Conservation (phyloP, 2,329 filamentous ascomycete species). For the Pestalotiopsis sp. region DNA sequence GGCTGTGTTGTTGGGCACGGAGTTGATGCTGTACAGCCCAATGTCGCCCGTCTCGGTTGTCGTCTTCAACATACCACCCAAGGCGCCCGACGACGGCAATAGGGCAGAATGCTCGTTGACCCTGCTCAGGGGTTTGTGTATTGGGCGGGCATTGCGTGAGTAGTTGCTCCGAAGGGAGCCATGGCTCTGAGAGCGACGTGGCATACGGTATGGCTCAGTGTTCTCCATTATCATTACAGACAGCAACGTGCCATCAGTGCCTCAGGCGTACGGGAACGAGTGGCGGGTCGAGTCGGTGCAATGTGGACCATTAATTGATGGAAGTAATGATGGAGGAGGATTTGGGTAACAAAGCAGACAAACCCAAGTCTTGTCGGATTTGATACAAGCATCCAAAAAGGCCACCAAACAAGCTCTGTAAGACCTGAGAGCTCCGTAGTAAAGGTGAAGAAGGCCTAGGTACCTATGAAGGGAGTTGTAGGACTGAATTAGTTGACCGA, state of each 20-base stretch:
- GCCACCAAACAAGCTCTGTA: constrained; percentile 1
- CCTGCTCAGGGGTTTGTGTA: constrained; percentile 43
- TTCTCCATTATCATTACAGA: constrained; percentile 8
- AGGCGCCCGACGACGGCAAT: constrained; percentile 51
- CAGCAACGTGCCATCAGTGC: neutral
- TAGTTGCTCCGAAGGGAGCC: constrained; percentile 27
- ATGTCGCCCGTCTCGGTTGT: constrained; percentile 69
- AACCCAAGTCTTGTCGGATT: constrained; percentile 8
- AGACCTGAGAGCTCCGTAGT: neutral
- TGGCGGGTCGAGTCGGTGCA: neutral
- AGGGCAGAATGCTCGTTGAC: constrained; percentile 45
- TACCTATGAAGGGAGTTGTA: neutral
- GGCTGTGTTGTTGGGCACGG: constrained; percentile 32
- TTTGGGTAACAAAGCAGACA: constrained; percentile 6
- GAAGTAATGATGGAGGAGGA: neutral
- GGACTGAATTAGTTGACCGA: neutral
- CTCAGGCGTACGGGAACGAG: neutral
- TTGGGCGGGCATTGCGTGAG: constrained; percentile 24
- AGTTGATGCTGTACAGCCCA: constrained; percentile 59
- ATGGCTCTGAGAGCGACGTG: constrained; percentile 33
- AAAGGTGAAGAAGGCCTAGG: neutral
- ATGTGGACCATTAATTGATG: constrained; percentile 2
- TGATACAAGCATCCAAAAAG: constrained; percentile 7
- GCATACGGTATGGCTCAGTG: constrained; percentile 21
- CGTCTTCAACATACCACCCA: constrained; percentile 68